phyloP scores from a whole-genome alignment of 129 eudicot species.

The Ambrosia trifida region DNA sequence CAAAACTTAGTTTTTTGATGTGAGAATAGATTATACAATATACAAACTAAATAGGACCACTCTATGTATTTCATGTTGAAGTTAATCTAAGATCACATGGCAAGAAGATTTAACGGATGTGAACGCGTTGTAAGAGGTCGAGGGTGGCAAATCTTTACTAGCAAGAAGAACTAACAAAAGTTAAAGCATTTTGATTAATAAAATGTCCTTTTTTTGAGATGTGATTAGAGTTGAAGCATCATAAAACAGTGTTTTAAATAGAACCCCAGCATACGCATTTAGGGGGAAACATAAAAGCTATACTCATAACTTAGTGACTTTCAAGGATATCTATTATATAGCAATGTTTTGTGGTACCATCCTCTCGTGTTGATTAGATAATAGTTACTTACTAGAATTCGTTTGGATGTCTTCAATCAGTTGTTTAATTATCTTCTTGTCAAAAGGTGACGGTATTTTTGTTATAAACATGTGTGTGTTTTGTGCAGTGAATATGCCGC shows the following conservation, averaged over 20 bases:
- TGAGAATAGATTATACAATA: background rate
- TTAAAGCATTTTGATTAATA: background rate
- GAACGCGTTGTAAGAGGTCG: background rate
- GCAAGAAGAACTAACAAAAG: background rate
- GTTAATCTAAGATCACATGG: background rate
- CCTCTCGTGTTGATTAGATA: background rate
- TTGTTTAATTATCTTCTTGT: background rate
- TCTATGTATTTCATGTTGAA: background rate
- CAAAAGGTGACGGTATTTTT: background rate
- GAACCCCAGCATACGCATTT: background rate
- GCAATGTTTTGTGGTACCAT: background rate
- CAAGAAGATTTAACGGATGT: background rate
- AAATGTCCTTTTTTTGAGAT: background rate
- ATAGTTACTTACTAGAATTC: background rate
- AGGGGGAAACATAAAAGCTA: background rate
- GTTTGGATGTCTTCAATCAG: background rate
- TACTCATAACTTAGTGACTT: background rate
- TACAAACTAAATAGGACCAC: background rate
- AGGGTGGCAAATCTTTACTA: background rate
- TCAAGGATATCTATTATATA: background rate
- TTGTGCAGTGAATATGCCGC: background rate
- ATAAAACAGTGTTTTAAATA: background rate
- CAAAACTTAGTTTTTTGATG: background rate
- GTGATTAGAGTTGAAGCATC: background rate
- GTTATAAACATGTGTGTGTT: background rate